Base-by-base conservation (phyloP, 345 rosid genomes). In the Crucihimalaya himalaica region DNA sequence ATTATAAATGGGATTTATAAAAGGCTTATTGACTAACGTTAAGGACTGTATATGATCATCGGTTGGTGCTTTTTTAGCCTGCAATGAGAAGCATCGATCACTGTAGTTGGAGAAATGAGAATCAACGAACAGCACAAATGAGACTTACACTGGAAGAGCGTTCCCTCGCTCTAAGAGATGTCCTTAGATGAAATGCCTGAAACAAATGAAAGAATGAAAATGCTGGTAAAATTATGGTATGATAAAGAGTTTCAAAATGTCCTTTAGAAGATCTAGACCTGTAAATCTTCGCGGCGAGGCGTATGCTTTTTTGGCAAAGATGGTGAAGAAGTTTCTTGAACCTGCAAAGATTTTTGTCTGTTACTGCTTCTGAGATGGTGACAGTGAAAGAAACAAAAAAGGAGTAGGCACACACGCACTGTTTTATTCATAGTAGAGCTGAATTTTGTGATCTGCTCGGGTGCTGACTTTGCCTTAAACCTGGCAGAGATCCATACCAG, bases 381-480 rank as follows among this genome's bases (percentile, higher is more conserved):
- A 23, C 18, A 18, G 21, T 43, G 39, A 60, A 62, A 31, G 25
- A 8, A 69, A 39, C 25, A 27, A 10, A 27, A 0, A 67, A 42
- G 2, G 48, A 50, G 3, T 5, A 43, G 0, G 18, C 18, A 63
- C 3, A 43, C 67, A 62, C 74, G 18, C 5, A 69, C 75, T 27
- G 15, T 28, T 55, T 50, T 64, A n/a, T 56, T 48, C 31, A 63
- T 57, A 16, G 39, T 57, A 39, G 72, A 70, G 64, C 50, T 65
- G 27, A 71, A 64, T 16, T 59, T 71, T 0, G 18, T 18, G 0
- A 58, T 59, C 40, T 65, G 40, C 51, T 77, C 72, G 2, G 80
- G 72, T 58, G 76, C 80, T 58, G 73, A 71, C 18, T 40, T 65
- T 48, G 71, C 68, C 80, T 77, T 71, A 65, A 65, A 71, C 56